Evolutionary conservation across 129 eudicot genomes (phyloP), one percentile per base, ranked within the genome.

Genomic region (Mikania micrantha): DNA sequence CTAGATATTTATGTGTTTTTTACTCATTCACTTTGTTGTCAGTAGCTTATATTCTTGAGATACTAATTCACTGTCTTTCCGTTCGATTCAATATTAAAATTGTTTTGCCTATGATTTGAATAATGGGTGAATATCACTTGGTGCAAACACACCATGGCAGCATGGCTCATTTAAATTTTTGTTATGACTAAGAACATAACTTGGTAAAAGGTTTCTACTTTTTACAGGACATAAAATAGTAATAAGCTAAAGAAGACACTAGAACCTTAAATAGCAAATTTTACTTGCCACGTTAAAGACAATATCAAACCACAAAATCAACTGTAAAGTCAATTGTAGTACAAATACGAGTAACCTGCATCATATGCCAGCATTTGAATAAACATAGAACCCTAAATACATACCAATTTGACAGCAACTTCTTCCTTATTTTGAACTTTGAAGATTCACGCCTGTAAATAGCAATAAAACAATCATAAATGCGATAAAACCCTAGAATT

Each of bases 381-480:
- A 28, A 9, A 15, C 28, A 15, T 10, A 69, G 57, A 68, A 53
- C 63, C 61, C 38, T 40, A 38, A 31, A 69, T 56, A 74, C 94
- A 71, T 83, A 92, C 98, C 90, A 92, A 80, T 82, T 92, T 92
- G 9, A 88, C 91, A 73, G 95, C 98, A 82, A 92, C 96, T 77
- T 92, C 98, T 78, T 92, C 98, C 44, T 94, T 96, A 61, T 77
- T 81, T 79, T 92, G n/a, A n/a, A n/a, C n/a, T n/a, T n/a, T n/a
- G 98, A 45, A 92, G 80, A 82, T 92, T 92, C 31, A 88, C 89
- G 64, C 98, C 98, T 92, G 80, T 21, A 62, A 66, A 64, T 0
- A 44, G 60, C 69, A 65, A 15, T 39, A 32, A 60, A 41, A 29
- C 24, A 24, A 35, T 41, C 44, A 72, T 60, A 67, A 6, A 58